Evolutionary conservation across 2,329 filamentous ascomycete genomes (phyloP).

Genomic region (Colletotrichum phormii): DNA sequence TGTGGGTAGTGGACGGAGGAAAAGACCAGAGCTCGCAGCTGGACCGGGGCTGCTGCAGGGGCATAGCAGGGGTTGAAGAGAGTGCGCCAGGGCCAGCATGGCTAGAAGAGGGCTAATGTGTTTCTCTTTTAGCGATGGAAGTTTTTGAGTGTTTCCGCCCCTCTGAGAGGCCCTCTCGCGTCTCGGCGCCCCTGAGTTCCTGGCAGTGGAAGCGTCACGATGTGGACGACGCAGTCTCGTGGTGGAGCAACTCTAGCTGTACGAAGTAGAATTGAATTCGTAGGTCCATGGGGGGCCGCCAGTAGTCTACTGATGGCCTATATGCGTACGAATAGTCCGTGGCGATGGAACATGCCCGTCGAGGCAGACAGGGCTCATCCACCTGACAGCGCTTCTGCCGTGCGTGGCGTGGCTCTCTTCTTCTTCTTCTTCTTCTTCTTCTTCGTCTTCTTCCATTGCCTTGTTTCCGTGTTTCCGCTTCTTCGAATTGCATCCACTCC

Average conservation of each 20-base stretch:
- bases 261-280: not conserved
- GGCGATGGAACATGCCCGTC: not conserved
- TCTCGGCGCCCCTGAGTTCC: conserved; percentile 9
- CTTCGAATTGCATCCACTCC: not conserved
- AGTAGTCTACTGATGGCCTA: not conserved
- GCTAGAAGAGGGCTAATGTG: conserved; percentile 13
- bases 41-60: conserved; percentile 9
- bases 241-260: not conserved
- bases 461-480: not conserved
- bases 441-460: not conserved
- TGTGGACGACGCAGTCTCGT: not conserved
- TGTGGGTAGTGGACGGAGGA: not conserved
- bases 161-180: conserved; percentile 18
- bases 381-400: not conserved
- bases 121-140: conserved; percentile 37
- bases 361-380: not conserved
- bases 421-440: not conserved
- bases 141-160: conserved; percentile 35
- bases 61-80: conserved; percentile 5
- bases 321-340: not conserved
- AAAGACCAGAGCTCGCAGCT: not conserved
- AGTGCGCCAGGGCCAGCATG: conserved; percentile 15
- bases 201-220: not conserved
- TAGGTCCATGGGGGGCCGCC: not conserved
- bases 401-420: not conserved